A percentile compares a stretch with the other conserved stretches of the same genome.
phyloP scores from a whole-genome alignment of 345 rosid species.

The Physaria fendleri region DNA sequence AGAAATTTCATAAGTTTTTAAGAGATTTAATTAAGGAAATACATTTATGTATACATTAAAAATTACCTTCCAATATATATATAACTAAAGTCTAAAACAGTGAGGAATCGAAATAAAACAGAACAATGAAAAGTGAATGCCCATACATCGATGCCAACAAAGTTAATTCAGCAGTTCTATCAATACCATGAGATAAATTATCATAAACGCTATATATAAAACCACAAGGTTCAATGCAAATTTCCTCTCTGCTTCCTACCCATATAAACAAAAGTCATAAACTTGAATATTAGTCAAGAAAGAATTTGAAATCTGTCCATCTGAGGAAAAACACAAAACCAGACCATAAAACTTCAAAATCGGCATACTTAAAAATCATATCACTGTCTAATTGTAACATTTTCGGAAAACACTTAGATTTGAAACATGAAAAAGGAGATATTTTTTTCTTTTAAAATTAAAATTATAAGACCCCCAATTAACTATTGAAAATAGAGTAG shows the following conservation, averaged over 20 bases:
- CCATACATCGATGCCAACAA: constrained; percentile 56
- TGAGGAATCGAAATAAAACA: neutral
- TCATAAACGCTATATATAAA: constrained; percentile 52
- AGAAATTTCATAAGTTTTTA: neutral
- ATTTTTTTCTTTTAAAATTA: too few species aligned
- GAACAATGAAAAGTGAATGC: constrained; percentile 13
- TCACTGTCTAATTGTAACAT: neutral
- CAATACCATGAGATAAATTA: constrained; percentile 39
- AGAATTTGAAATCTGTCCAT: neutral
- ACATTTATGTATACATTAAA: neutral
- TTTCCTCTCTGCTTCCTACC: constrained; percentile 72
- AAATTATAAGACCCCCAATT: too few species aligned
- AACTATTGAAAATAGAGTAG: too few species aligned
- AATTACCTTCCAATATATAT: too few species aligned
- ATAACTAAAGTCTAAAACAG: too few species aligned
- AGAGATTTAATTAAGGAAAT: neutral
- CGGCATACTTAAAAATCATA: neutral
- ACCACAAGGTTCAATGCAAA: constrained; percentile 49
- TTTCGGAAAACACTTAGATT: too few species aligned
- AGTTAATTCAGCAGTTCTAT: constrained; percentile 69
- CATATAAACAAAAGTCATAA: constrained; percentile 13
- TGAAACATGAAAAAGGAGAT: too few species aligned
- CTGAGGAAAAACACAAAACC: neutral
- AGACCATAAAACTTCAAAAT: neutral
- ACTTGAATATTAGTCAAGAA: too few species aligned